A percentile compares a stretch with the other conserved stretches of the same genome.
Evolutionary conservation across 768 basidiomycete species (phyloP).

Genomic region (Leccinum variicolor): DNA sequence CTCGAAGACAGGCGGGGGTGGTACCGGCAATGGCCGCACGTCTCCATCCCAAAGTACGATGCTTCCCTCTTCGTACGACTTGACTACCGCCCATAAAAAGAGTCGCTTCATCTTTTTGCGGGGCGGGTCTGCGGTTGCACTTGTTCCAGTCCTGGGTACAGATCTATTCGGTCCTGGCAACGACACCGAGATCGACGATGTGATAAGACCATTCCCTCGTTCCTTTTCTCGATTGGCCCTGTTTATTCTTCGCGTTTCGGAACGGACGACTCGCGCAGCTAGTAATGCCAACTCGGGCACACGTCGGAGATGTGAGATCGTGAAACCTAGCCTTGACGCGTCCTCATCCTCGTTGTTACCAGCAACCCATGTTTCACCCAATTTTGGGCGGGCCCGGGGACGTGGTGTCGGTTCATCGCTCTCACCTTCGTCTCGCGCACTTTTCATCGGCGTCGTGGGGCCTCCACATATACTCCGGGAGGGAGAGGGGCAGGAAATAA

Average conservation of each 20-base stretch:
- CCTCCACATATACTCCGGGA: constrained; percentile 2
- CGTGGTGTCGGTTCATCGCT: constrained; percentile 14
- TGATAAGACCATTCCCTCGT: neutral
- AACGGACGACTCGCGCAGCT: constrained; percentile 60
- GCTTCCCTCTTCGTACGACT: constrained; percentile 68
- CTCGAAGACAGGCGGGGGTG: constrained; percentile 3
- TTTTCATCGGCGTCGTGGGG: constrained; percentile 34
- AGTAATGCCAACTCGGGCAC: constrained; percentile 69
- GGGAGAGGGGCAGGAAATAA: neutral
- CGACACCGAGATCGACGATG: neutral
- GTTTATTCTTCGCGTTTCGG: constrained; percentile 53
- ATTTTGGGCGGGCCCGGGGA: neutral
- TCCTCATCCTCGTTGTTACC: neutral
- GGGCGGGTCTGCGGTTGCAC: constrained; percentile 17
- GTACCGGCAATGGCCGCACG: constrained; percentile 33
- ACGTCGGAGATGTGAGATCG: constrained; percentile 71
- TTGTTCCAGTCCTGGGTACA: neutral
- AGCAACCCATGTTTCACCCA: neutral
- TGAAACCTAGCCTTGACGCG: constrained; percentile 45
- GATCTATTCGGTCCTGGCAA: neutral
- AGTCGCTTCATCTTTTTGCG: constrained; percentile 60
- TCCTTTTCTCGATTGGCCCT: constrained; percentile 45
- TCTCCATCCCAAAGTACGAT: constrained; percentile 74
- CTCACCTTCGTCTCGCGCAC: constrained; percentile 7
- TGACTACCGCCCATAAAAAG: constrained; percentile 61